Conservation (phyloP, 306 rosid species). For the Corylus americana region DNA sequence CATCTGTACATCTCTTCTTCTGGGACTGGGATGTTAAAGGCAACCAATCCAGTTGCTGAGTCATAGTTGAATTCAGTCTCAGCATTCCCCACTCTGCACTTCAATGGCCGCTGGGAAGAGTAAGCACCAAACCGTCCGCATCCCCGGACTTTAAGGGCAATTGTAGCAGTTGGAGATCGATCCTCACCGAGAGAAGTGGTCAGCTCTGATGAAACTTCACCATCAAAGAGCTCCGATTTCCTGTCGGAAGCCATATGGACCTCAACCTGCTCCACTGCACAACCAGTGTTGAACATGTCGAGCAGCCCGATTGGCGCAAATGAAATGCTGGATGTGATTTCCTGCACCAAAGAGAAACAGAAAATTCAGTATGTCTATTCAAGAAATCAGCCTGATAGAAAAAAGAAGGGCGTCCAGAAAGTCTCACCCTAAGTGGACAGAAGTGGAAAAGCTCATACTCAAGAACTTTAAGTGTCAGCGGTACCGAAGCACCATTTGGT, state of each 20-base stretch:
- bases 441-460: slow-evolving; percentile 89
- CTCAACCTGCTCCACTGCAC: slow-evolving; percentile 68
- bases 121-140: slow-evolving; percentile 76
- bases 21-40: slow-evolving; percentile 56
- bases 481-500: slow-evolving; percentile 78
- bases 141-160: slow-evolving; percentile 62
- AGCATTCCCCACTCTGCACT: slow-evolving; percentile 46
- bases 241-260: slow-evolving; percentile 34
- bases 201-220: slow-evolving; percentile 46
- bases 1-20: slow-evolving; percentile 64
- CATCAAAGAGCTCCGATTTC: slow-evolving; percentile 46
- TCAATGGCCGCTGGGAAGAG: slow-evolving; percentile 62
- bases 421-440: slow-evolving; percentile 70
- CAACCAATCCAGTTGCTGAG: slow-evolving; percentile 53
- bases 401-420: background rate
- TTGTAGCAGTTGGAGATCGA: slow-evolving; percentile 43
- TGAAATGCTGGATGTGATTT: slow-evolving; percentile 51
- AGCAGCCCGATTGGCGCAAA: slow-evolving; percentile 86
- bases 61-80: slow-evolving; percentile 52
- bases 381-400: background rate
- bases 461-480: slow-evolving; percentile 71
- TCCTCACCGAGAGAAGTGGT: slow-evolving; percentile 39
- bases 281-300: slow-evolving; percentile 80
- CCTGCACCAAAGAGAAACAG: slow-evolving; percentile 38
- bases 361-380: background rate